phyloP scores from a whole-genome alignment of 768 basidiomycete species.

The Brasilioporus rufonigricans region DNA sequence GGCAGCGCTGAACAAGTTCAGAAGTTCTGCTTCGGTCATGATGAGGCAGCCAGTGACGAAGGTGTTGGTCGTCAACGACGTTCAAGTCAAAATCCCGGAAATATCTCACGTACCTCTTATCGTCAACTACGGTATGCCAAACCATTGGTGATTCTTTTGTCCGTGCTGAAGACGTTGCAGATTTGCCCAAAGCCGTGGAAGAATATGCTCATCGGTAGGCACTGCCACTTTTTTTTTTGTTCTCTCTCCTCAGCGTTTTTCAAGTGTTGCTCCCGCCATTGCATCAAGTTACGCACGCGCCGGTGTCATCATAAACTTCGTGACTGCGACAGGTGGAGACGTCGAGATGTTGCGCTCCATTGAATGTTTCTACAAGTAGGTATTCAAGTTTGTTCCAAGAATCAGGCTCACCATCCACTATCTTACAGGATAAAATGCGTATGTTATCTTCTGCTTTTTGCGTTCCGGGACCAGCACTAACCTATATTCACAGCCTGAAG shows the following conservation, averaged over 20 bases:
- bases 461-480: slow-evolving; percentile 19
- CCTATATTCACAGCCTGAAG: slow-evolving; percentile 65
- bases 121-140: slow-evolving; percentile 81
- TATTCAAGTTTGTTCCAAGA: slow-evolving; percentile 9
- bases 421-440: slow-evolving; percentile 81
- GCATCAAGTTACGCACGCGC: slow-evolving; percentile 81
- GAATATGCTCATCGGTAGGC: slow-evolving; percentile 92
- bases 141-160: background rate
- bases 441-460: slow-evolving; percentile 31
- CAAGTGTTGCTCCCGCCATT: slow-evolving; percentile 81
- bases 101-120: slow-evolving; percentile 88
- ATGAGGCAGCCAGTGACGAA: slow-evolving; percentile 68
- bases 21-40: slow-evolving; percentile 50
- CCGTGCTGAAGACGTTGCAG: slow-evolving; percentile 37
- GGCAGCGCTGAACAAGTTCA: slow-evolving; percentile 83
- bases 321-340: slow-evolving; percentile 95
- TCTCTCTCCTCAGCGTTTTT: slow-evolving; percentile 8
- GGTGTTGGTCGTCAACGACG: slow-evolving; percentile 90
- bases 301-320: slow-evolving; percentile 94
- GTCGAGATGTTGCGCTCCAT: slow-evolving; percentile 98
- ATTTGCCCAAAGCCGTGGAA: slow-evolving; percentile 92
- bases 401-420: slow-evolving; percentile 14
- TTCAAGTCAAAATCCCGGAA: slow-evolving; percentile 87
- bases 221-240: background rate
- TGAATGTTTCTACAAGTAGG: slow-evolving; percentile 97